Evolutionary conservation across 2,329 filamentous ascomycete genomes (phyloP).

Genomic region (Alternaria sp.): DNA sequence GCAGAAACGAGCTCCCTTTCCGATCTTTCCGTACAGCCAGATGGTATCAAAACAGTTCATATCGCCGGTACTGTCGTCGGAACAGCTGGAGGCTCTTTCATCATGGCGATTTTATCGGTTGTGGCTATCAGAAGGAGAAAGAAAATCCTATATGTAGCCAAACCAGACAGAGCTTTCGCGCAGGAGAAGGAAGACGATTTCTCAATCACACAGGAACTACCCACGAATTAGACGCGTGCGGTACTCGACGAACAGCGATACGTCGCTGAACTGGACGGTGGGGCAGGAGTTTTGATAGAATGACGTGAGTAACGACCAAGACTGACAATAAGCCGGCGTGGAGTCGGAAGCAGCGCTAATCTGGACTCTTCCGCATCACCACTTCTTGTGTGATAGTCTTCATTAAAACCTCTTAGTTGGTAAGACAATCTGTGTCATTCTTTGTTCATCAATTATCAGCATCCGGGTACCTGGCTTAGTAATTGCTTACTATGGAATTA

Average conservation of each 20-base stretch:
- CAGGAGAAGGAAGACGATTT: background rate
- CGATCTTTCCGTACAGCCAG: background rate
- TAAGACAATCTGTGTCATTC: too few relatives aligned
- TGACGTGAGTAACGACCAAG: too few relatives aligned
- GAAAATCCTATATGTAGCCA: background rate
- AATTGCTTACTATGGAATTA: too few relatives aligned
- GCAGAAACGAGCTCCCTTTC: background rate
- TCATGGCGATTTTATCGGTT: background rate
- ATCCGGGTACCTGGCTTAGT: too few relatives aligned
- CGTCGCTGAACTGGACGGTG: background rate
- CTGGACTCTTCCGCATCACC: rapidly evolving
- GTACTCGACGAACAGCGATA: background rate
- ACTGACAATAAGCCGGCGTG: too few relatives aligned
- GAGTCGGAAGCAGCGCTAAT: too few relatives aligned
- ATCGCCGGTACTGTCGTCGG: background rate
- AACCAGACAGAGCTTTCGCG: background rate
- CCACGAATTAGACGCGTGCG: background rate
- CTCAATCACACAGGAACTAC: background rate
- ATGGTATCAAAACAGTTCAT: background rate
- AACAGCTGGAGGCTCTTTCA: background rate
- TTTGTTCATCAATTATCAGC: too few relatives aligned
- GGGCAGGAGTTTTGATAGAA: too few relatives aligned
- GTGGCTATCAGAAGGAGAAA: background rate
- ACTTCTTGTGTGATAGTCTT: too few relatives aligned
- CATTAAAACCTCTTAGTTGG: rapidly evolving